These are phyloP conservation scores for Umbelopsis ramanniana DNA, from an alignment of 192 early-diverging fungal species.

Conservation along the genomic window DNA sequence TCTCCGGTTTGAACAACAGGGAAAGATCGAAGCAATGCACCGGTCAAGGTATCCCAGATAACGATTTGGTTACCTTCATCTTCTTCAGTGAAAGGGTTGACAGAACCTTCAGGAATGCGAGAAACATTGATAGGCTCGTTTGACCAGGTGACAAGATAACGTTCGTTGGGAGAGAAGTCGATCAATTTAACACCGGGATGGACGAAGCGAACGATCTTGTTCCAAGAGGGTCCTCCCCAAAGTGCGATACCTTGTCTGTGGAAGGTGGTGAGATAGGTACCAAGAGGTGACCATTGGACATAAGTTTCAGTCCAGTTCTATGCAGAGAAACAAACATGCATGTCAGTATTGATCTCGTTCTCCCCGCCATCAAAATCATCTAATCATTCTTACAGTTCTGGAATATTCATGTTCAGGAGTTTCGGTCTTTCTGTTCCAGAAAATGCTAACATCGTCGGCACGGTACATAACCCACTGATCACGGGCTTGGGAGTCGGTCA, in stretches of 20 bases:
- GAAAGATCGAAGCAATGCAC: conserved; percentile 90
- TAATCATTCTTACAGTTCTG: conserved; percentile 47
- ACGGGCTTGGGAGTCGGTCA: conserved; percentile 79
- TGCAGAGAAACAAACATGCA: not conserved
- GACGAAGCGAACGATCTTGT: conserved; percentile 88
- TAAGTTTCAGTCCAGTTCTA: conserved; percentile 95
- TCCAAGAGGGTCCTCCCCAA: conserved; percentile 95
- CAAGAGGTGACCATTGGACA: conserved; percentile 93
- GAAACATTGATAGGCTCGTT: conserved; percentile 79
- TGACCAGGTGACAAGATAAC: conserved; percentile 89
- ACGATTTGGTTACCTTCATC: conserved; percentile 78
- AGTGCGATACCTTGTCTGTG: conserved; percentile 93
- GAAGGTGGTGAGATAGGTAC: conserved; percentile 92
- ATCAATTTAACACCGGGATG: conserved; percentile 90
- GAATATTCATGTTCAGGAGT: conserved; percentile 75
- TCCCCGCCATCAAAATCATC: not conserved
- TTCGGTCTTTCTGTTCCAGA: conserved; percentile 91
- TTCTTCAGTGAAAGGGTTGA: conserved; percentile 68
- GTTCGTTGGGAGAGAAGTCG: conserved; percentile 95
- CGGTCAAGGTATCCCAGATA: conserved; percentile 92
- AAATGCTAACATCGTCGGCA: conserved; percentile 83
- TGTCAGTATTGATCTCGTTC: not conserved
- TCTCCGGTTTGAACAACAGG: conserved; percentile 56
- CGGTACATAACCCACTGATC: conserved; percentile 93
- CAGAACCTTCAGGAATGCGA: conserved; percentile 62